phyloP scores from a whole-genome alignment of 352 stramenopile genomes.

The Globisporangium radiosum region DNA sequence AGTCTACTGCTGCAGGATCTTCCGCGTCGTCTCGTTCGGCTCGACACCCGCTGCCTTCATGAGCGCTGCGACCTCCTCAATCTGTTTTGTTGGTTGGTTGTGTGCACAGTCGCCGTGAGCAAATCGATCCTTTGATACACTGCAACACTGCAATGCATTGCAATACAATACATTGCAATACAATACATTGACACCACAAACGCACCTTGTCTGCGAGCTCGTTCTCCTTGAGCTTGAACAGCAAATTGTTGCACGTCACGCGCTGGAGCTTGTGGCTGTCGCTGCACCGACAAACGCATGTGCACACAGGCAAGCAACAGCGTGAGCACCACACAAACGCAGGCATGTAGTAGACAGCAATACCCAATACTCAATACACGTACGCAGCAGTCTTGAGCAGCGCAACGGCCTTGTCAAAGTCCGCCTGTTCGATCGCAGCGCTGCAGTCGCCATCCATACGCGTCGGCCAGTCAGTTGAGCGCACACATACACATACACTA shows the following conservation, averaged over 20 bases:
- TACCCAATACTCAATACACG: slow-evolving; percentile 11
- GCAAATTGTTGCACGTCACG: slow-evolving; percentile 83
- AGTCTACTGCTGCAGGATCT: slow-evolving; percentile 61
- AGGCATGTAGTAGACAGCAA: slow-evolving; percentile 3
- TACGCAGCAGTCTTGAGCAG: slow-evolving; percentile 73
- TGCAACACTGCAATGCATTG: too few relatives aligned
- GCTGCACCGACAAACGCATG: slow-evolving; percentile 14
- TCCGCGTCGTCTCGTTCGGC: slow-evolving; percentile 79
- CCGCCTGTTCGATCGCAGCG: slow-evolving; percentile 63
- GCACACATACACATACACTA: background rate
- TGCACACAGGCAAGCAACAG: background rate
- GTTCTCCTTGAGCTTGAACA: slow-evolving; percentile 83
- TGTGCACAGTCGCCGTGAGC: too few relatives aligned
- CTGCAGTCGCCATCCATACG: slow-evolving; percentile 11
- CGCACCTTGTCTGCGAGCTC: slow-evolving; percentile 61
- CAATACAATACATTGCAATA: background rate
- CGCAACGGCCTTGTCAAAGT: slow-evolving; percentile 65
- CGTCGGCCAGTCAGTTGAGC: background rate
- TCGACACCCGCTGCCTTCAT: slow-evolving; percentile 76
- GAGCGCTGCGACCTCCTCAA: slow-evolving; percentile 65
- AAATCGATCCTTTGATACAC: too few relatives aligned
- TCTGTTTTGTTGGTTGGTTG: slow-evolving; percentile 16
- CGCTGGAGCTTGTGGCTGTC: slow-evolving; percentile 69
- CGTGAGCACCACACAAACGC: background rate
- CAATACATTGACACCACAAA: background rate